Base-by-base conservation (phyloP, 805 yeast species). In the Spathaspora arborariae region DNA sequence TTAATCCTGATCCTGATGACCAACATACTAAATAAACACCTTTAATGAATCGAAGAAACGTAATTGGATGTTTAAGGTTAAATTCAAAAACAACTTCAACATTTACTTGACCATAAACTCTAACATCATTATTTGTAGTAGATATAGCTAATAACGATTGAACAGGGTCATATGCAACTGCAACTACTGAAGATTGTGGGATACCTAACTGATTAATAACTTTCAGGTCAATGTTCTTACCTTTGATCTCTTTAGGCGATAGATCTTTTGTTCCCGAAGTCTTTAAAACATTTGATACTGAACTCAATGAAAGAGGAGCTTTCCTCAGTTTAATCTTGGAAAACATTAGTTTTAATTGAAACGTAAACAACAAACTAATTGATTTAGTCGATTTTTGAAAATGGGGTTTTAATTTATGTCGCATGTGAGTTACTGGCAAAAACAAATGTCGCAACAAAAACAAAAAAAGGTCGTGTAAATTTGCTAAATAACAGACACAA, bases 101-200 rank as follows among this genome's bases (percentile, higher is more conserved):
- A 45, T 85, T 81, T 37, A 84, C 81, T 57, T 86, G 92, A 1
- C 98, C 99, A 59, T 82, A 84, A 4, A 94, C 84, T 52, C 87
- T 83, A 13, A 94, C 73, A 39, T 80, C 80, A 36, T 90, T 88
- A 6, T 67, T 59, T 33, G 76, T 81, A 0, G 96, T 89, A 2
- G 90, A 84, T 0, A 89, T 69, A 0, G 97, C 97, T 56, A 90
- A 64, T 21, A 94, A 72, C 45, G 94, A 81, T 63, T 94, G 99
- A 1, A 88, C 82, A 2, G 96, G 96, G 61, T 94, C 98, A 64
- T 76, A 87, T 0, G 94, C 95, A 35, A 82, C 60, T 0, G 88
- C 81, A 30, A 80, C 68, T 7, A 87, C 78, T 11, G 77, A 76
- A 10, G 95, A 92, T 15, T 76, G 70, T 27, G 72, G 71, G 4